Evolutionary conservation across 2,329 filamentous ascomycete genomes (phyloP).

Genomic region (Fusarium veterinarium): DNA sequence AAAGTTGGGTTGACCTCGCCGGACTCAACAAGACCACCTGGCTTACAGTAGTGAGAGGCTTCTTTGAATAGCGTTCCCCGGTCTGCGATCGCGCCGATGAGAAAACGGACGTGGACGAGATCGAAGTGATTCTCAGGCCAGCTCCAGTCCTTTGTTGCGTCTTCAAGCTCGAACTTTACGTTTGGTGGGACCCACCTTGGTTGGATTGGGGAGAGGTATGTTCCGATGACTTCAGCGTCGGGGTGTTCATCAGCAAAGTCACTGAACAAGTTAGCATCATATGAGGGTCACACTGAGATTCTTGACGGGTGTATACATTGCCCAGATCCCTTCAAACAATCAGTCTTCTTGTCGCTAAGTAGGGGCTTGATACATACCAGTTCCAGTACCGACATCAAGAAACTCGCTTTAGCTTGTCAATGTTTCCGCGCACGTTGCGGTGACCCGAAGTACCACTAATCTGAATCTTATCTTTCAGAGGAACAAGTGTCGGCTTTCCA

Average conservation of each 20-base stretch:
- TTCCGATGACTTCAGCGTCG: neutral
- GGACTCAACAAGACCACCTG: neutral
- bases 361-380: neutral
- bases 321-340: neutral
- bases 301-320: neutral
- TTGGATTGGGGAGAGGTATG: neutral
- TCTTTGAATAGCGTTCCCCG: neutral
- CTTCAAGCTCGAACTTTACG: neutral
- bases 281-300: no score
- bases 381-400: neutral
- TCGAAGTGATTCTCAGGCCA: neutral
- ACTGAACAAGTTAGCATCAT: neutral
- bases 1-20: neutral
- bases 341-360: neutral
- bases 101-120: neutral
- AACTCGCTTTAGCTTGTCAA: neutral
- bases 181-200: neutral
- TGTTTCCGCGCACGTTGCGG: fast-evolving
- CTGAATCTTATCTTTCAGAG: neutral
- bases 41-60: neutral
- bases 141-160: neutral
- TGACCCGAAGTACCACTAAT: fast-evolving
- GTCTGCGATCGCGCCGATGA: neutral
- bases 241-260: neutral
- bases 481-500: neutral